Base-by-base conservation (phyloP, 495 filamentous ascomycete species). In the Jackrogersella minutella region DNA sequence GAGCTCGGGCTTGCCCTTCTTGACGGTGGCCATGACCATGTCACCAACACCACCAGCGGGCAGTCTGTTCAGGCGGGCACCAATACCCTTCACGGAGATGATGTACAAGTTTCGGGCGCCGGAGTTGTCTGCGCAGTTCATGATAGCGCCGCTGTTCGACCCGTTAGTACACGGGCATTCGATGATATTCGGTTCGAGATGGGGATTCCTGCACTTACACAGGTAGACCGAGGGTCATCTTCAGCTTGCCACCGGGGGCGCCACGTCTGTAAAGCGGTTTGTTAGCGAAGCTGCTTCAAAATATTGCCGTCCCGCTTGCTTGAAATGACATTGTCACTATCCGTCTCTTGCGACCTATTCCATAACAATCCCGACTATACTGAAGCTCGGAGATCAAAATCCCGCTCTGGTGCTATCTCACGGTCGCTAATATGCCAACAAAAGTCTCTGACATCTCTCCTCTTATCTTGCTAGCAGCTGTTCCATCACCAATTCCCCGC, bases 1-100 rank as follows among this genome's bases (percentile, higher is more conserved):
- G 74, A 99, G 85, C 84, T 99, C 94, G 49, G 95, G 94, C 91
- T 99, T 99, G 79, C 94, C 93, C 91, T 99, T 99, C 91, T 99
- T 98, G 83, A 99, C 96, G 66, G 96, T 98, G 62, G 94, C 93
- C 96, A 99, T 99, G 74, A 99, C 96, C 95, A 99, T 98, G 85
- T 99, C 95, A 39, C 71, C 94, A 74, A 98, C 96, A 87, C 95
- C 95, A 52, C 90, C 95, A 74, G 96, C 96, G 71, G 95, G 95
- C 68, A 99, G 90, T 79, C 95, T 88, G 87, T 99, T 99, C 66
- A 99, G 91, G 69, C 95, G 93, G 69, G 95, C 96, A 86, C 95
- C 96, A 77, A 95, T 93, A 85, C 95, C 95, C 87, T 95, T 96
- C 81, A 99, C 96, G 78, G 96, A 95, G 85, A 99, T 98, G 88